These are phyloP conservation scores for Sugiyamaella castrensis DNA, from an alignment of 1,139 yeast genomes.

Conservation along the genomic window DNA sequence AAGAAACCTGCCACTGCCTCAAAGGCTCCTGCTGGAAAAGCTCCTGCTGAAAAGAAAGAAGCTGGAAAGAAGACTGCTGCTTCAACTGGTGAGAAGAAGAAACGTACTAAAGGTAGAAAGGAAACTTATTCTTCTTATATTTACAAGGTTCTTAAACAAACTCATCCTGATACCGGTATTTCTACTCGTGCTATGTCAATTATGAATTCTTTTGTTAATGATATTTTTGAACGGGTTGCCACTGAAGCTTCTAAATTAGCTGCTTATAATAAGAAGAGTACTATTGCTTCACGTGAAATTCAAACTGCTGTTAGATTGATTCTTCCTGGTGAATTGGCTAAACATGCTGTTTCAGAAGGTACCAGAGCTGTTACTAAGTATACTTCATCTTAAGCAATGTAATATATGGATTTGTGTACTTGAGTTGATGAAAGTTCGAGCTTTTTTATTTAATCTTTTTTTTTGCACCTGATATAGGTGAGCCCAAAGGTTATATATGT, in stretches of 20 bases:
- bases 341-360: constrained; percentile 99
- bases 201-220: constrained; percentile 98
- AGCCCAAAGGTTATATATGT: constrained; percentile 1
- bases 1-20: constrained; percentile 51
- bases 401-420: constrained; percentile 6
- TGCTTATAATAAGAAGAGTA: constrained; percentile 98
- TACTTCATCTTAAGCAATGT: constrained; percentile 55
- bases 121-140: constrained; percentile 98
- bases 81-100: constrained; percentile 72
- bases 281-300: constrained; percentile 98
- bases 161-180: constrained; percentile 99
- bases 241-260: constrained; percentile 98
- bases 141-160: constrained; percentile 97
- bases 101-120: constrained; percentile 96
- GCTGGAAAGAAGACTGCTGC: constrained; percentile 93
- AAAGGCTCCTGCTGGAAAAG: constrained; percentile 87
- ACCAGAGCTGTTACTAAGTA: constrained; percentile 99
- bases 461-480: background rate
- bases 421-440: too few relatives aligned
- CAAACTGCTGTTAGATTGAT: constrained; percentile 99
- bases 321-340: constrained; percentile 99
- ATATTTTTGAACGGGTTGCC: constrained; percentile 60
- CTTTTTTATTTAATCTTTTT: constrained; percentile 1
- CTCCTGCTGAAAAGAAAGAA: constrained; percentile 88
- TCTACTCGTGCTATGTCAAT: constrained; percentile 99